Percentiles rank a stretch among this genome's conserved stretches.
phyloP scores from a whole-genome alignment of 371 early-diverging fungal species.

The Gilbertella persicaria region DNA sequence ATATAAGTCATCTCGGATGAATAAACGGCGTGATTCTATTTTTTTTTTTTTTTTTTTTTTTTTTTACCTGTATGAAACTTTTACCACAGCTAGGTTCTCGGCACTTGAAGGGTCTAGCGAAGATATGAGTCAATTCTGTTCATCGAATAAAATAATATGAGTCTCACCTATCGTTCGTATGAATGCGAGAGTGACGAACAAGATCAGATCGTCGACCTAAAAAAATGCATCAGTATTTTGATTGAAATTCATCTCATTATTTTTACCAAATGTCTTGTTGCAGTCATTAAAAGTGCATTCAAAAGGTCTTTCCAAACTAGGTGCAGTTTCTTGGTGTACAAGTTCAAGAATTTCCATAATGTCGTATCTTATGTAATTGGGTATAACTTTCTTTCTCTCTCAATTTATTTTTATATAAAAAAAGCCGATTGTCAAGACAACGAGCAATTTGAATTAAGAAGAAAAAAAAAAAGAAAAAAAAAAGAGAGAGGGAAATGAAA shows the following conservation, averaged over 20 bases:
- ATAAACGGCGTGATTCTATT: constrained; percentile 3
- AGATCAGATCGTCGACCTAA: constrained; percentile 69
- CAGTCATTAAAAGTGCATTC: constrained; percentile 66
- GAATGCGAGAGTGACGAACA: constrained; percentile 78
- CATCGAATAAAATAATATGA: not conserved
- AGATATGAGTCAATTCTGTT: not conserved
- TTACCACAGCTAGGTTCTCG: constrained; percentile 68
- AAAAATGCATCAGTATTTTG: not conserved
- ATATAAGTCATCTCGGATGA: not conserved
- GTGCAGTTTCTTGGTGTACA: constrained; percentile 54
- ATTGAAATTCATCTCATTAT: not conserved
- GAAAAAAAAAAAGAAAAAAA: constrained; percentile 3
- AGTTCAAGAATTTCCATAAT: constrained; percentile 70
- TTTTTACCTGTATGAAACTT: constrained; percentile 70
- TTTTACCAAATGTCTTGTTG: constrained; percentile 63
- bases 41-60: constrained; percentile 2
- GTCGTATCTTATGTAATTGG: too few species aligned
- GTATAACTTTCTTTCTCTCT: not conserved
- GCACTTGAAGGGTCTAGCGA: constrained; percentile 68
- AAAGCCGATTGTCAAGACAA: constrained; percentile 22
- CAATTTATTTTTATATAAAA: constrained; percentile 4
- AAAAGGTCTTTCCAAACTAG: constrained; percentile 51
- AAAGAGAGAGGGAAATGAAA: not conserved
- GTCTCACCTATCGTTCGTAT: constrained; percentile 65
- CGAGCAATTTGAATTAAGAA: not conserved